Base-by-base conservation (phyloP, 257 asterid species). In the Lavandula angustifolia region DNA sequence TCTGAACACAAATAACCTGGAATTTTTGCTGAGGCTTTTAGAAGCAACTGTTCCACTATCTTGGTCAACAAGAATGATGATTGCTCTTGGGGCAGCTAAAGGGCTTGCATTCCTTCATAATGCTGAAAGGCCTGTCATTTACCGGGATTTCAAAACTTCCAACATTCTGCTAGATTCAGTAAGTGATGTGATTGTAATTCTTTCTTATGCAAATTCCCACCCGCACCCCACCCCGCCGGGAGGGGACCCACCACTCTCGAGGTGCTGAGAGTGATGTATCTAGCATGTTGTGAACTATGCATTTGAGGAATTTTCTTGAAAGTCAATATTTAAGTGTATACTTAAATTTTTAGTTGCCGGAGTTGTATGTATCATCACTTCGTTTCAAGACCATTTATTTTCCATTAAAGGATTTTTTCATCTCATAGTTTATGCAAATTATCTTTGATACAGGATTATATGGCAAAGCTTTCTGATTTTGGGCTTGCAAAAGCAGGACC, bases 401-500 rank as follows among this genome's bases (percentile, higher is more conserved):
- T 29, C n/a, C 50, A 34, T 40, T 31, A 43, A 13, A 58, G 42
- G 54, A 18, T 7, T 60, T 42, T 46, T 41, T 53, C 29, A 67
- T 63, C 62, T 61, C 64, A n/a, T 60, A 34, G 7, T 43, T 46
- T 57, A 34, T 46, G 38, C 60, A 32, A 68, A 53, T 44, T 74
- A 55, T 52, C 62, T 69, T 66, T 46, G 52, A 73, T 75, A 76
- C 90, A 92, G 98, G 99, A 94, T 81, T 94, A 94, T 76, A 82
- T 85, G 40, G 96, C 99, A 40, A 94, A 94, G 70, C 89, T 94
- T 66, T 94, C 99, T 69, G 99, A 94, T 86, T 94, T 94, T 70
- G 99, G 99, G 76, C 97, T 94, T 77, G 99, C 99, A 62, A 94
- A 90, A 79, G 98, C 97, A 56, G 99, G 99, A 76, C 99, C 99